phyloP scores from a whole-genome alignment of 495 filamentous ascomycete genomes.

The Neurospora terricola region DNA sequence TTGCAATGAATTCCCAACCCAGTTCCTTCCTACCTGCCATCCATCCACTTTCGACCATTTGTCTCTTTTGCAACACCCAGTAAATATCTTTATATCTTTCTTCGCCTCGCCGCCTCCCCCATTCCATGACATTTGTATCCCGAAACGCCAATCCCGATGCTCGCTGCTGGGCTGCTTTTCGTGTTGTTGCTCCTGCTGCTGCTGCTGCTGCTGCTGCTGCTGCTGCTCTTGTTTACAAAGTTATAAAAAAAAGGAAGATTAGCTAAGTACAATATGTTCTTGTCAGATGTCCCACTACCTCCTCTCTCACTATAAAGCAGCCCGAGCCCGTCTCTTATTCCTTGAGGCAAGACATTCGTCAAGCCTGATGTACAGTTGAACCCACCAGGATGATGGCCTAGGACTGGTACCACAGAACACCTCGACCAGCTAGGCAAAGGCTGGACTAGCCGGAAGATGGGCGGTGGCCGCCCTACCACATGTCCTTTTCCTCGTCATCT shows the following conservation, averaged over 20 bases:
- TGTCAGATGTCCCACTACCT: background rate
- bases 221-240: background rate
- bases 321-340: background rate
- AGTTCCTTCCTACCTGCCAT: background rate
- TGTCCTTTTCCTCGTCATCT: conserved; percentile 15
- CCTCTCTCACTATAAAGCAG: background rate
- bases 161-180: background rate
- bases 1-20: background rate
- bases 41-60: background rate
- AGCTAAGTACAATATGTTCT: background rate
- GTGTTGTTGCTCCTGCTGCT: background rate
- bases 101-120: background rate
- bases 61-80: background rate
- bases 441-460: background rate
- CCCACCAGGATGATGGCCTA: background rate
- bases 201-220: background rate
- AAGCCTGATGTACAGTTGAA: background rate
- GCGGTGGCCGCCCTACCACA: conserved; percentile 20
- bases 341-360: background rate
- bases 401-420: background rate
- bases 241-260: background rate
- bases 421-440: background rate
- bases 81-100: background rate
- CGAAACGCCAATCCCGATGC: background rate
- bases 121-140: background rate